Evolutionary conservation across 352 stramenopile genomes (phyloP).

Genomic region (Globisporangium radiosum): DNA sequence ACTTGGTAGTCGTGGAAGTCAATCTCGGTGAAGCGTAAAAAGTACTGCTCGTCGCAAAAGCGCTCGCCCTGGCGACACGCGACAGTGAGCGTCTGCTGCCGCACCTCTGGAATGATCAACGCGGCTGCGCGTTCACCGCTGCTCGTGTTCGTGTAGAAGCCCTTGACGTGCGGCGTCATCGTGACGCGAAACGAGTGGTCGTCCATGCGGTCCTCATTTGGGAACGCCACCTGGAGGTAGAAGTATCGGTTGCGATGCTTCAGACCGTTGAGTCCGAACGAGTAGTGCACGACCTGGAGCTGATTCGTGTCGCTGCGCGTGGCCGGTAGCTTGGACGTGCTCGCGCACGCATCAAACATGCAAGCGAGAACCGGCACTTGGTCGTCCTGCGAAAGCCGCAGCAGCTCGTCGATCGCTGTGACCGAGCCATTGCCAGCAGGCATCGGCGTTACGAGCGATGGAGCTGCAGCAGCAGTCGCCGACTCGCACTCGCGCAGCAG

Average conservation of each 20-base stretch:
- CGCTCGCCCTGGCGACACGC: constrained; percentile 22
- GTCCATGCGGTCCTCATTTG: constrained; percentile 24
- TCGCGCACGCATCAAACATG: constrained; percentile 48
- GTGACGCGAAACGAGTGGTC: constrained; percentile 42
- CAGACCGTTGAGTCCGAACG: constrained; percentile 48
- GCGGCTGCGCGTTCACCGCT: constrained; percentile 26
- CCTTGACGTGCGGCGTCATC: constrained; percentile 45
- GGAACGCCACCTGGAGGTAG: constrained; percentile 45
- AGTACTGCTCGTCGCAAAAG: constrained; percentile 39
- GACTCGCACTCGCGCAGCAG: constrained; percentile 29
- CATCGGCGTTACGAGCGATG: neutral
- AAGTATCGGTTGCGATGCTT: constrained; percentile 55
- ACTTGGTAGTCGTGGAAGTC: constrained; percentile 49
- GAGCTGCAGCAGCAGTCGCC: neutral
- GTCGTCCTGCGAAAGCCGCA: constrained; percentile 24
- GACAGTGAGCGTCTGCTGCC: constrained; percentile 28
- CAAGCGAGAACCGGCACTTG: constrained; percentile 30
- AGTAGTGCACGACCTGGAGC: constrained; percentile 41
- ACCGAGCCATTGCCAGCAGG: constrained; percentile 17
- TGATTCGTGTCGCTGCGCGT: constrained; percentile 18
- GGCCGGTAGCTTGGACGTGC: constrained; percentile 28
- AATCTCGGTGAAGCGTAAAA: constrained; percentile 47
- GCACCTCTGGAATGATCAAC: constrained; percentile 28
- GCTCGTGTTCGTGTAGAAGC: constrained; percentile 31
- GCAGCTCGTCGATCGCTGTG: constrained; percentile 31